Base-by-base conservation (phyloP, 1,139 yeast genomes). In the Yamadazyma atlantica region DNA sequence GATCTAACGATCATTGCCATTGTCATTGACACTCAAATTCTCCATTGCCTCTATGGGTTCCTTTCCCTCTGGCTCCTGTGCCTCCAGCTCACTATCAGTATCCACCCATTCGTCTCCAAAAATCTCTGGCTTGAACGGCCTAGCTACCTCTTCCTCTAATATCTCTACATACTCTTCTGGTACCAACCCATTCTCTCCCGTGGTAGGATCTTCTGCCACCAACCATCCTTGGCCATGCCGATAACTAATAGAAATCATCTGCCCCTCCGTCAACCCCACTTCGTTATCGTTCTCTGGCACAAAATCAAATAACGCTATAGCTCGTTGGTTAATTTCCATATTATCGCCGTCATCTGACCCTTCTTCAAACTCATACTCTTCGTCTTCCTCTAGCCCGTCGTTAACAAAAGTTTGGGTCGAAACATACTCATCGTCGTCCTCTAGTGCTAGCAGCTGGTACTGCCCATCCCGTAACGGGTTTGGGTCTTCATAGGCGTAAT, bases 161-260 rank as follows among this genome's bases (percentile, higher is more conserved):
- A 83, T 66, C 45, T 84, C 85, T 32, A 92, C 96, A 53, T 89
- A 92, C 52, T 87, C 96, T 54, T 90, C 96, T 1, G 99, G 99
- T 5, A 92, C 96, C 37, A 92, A 75, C 2, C 99, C 99, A 21
- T 95, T 86, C 48, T 82, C 85, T 1, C 89, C 90, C 3, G 85
- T 75, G 24, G 60, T 72, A 0, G 89, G 85, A 54, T 86, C 90
- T 50, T 83, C 87, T 0, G 97, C 97, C 35, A 92, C 97, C 4
- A 94, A 72, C 99, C 98, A 92, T 5, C 99, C 99, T 58, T 92
- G 97, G 15, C 97, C 97, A 58, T 92, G 96, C 45, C 95, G 77
- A 59, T 90, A 90, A 42, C 85, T 80, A 23, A 92, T 85, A 78
- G 92, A 84, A 3, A 94, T 79, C 14, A 79, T 61, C 60, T 92